Evolutionary conservation across 2,329 filamentous ascomycete species (phyloP).

Genomic region (Zopfia rhizophila): DNA sequence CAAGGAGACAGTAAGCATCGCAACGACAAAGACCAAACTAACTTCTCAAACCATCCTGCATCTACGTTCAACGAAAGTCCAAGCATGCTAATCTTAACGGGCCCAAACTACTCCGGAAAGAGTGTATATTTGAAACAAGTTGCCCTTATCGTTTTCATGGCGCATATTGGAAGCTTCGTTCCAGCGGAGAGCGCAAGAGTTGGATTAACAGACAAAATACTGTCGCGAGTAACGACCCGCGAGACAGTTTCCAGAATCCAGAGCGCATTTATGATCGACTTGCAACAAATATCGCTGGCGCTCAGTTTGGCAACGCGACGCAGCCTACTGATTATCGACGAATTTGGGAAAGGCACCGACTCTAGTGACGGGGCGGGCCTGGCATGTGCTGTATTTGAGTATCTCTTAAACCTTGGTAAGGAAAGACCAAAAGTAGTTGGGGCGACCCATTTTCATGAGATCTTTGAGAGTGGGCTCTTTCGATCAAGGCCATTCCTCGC

Average conservation of each 20-base stretch:
- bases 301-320: constrained; percentile 77
- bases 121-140: constrained; percentile 95
- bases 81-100: constrained; percentile 83
- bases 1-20: constrained; percentile 23
- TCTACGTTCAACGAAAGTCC: constrained; percentile 53
- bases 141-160: constrained; percentile 89
- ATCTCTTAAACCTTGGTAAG: constrained; percentile 62
- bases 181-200: constrained; percentile 80
- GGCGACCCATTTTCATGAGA: constrained; percentile 75
- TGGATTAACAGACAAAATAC: constrained; percentile 90
- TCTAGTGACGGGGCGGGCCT: constrained; percentile 72
- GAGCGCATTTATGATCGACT: constrained; percentile 80
- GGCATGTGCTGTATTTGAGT: constrained; percentile 69
- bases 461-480: constrained; percentile 74
- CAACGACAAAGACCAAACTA: constrained; percentile 11
- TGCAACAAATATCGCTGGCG: constrained; percentile 85
- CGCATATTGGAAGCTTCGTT: constrained; percentile 90
- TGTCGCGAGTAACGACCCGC: constrained; percentile 83
- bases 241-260: constrained; percentile 72
- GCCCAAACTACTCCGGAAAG: constrained; percentile 96
- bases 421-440: constrained; percentile 68
- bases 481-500: constrained; percentile 60
- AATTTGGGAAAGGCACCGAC: constrained; percentile 81
- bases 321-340: constrained; percentile 89
- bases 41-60: constrained; percentile 12